Conservation (phyloP, 1,284 basidiomycete genomes). For the Anthracocystis walkeri region DNA sequence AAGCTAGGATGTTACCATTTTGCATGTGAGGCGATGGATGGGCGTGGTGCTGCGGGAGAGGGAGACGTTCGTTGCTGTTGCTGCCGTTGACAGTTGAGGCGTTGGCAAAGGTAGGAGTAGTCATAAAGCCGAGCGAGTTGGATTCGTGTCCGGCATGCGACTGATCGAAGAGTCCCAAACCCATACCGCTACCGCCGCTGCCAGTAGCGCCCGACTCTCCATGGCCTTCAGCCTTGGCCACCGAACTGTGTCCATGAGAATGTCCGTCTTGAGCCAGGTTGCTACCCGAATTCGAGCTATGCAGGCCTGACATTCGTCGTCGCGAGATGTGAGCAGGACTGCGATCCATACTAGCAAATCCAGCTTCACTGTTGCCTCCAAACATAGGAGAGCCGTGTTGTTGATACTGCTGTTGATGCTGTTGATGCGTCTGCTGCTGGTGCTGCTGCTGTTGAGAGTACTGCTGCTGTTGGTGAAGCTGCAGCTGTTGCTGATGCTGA, state of each 20-base stretch:
- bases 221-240: constrained; percentile 10
- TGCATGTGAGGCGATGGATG: constrained; percentile 7
- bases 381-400: constrained; percentile 21
- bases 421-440: constrained; percentile 7
- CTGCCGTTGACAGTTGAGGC: not conserved
- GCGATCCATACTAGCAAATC: constrained; percentile 2
- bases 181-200: constrained; percentile 7
- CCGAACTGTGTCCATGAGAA: not conserved
- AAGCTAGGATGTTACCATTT: not conserved
- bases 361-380: constrained; percentile 1
- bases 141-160: constrained; percentile 2
- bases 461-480: not conserved
- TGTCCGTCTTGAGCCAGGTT: not conserved
- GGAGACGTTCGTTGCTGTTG: constrained; percentile 1
- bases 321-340: constrained; percentile 16
- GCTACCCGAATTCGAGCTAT: not conserved
- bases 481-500: constrained; percentile 8
- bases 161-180: constrained; percentile 19
- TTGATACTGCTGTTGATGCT: constrained; percentile 5
- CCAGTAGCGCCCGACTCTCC: constrained; percentile 1
- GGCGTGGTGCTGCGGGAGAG: not conserved
- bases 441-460: constrained; percentile 4
- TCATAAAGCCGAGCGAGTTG: constrained; percentile 1
- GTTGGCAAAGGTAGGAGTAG: constrained; percentile 3
- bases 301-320: constrained; percentile 18